Conservation (phyloP, 345 rosid species). For the Eucalyptus regnans region DNA sequence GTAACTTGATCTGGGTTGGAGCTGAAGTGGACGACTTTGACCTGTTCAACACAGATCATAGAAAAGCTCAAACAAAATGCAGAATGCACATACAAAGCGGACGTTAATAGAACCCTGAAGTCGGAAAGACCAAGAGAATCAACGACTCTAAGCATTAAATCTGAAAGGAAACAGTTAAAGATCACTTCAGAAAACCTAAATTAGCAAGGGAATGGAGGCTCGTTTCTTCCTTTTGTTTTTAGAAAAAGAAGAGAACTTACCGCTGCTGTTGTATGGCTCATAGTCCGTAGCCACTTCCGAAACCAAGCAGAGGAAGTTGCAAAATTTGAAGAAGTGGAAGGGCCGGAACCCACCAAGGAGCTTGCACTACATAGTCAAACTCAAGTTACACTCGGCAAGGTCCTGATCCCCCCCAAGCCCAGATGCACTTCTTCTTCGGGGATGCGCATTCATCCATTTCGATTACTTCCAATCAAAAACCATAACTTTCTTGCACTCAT, state of each 20-base stretch:
- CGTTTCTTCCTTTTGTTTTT: background rate
- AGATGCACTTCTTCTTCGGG: background rate
- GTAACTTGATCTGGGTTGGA: background rate
- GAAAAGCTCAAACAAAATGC: background rate
- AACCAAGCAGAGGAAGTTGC: slow-evolving; percentile 6
- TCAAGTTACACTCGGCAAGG: background rate
- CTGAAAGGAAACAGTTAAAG: background rate
- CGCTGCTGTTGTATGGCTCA: slow-evolving; percentile 63
- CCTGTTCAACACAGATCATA: background rate
- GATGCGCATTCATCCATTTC: background rate
- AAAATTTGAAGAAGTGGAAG: background rate
- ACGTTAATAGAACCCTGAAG: background rate
- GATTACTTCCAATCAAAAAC: background rate
- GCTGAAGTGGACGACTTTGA: background rate
- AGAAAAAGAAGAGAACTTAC: slow-evolving; percentile 20
- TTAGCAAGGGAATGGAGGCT: background rate
- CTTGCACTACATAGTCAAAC: background rate
- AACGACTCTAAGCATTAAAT: background rate
- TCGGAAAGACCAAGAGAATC: background rate
- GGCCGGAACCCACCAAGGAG: background rate
- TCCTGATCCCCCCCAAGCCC: background rate
- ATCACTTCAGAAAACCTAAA: background rate
- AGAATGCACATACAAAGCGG: background rate
- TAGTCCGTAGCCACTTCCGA: slow-evolving; percentile 29
- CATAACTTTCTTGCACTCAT: background rate